Percentiles rank a stretch among this genome's conserved stretches.
Evolutionary conservation across 2,329 filamentous ascomycete species (phyloP).

Genomic region (Ramularia endophylla): DNA sequence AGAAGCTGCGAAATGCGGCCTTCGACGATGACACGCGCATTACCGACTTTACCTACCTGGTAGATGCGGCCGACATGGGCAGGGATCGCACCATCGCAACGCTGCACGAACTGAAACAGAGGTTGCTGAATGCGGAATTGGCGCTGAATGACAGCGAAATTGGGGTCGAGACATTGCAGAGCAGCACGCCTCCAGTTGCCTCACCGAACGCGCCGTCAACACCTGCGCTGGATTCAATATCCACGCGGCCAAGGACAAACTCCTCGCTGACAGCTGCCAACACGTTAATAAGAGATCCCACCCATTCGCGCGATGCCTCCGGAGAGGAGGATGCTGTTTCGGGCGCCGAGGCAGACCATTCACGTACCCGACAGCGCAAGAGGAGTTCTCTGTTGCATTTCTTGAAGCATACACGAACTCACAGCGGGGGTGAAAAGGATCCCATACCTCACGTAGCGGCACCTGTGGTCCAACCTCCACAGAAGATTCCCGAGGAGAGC

Average conservation of each 20-base stretch:
- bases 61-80: slow-evolving; percentile 27
- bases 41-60: slow-evolving; percentile 25
- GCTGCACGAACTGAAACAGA: slow-evolving; percentile 27
- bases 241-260: background rate
- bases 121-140: slow-evolving; percentile 16
- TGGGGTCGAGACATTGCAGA: background rate
- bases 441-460: background rate
- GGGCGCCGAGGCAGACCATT: slow-evolving; percentile 19
- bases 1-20: slow-evolving; percentile 26
- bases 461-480: background rate
- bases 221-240: background rate
- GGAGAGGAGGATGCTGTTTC: slow-evolving; percentile 22
- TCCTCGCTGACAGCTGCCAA: background rate
- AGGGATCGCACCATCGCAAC: slow-evolving; percentile 27
- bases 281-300: slow-evolving; percentile 19
- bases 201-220: background rate
- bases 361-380: slow-evolving; percentile 13
- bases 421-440: slow-evolving; percentile 15
- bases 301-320: slow-evolving; percentile 17
- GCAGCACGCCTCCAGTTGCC: background rate
- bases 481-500: background rate
- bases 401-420: slow-evolving; percentile 19
- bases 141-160: no score
- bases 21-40: slow-evolving; percentile 24
- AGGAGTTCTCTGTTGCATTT: slow-evolving; percentile 26